Percentiles rank a stretch among this genome's conserved stretches.
These are phyloP conservation scores for Ceratobasidium sp. DNA, from an alignment of 1,284 basidiomycete genomes.

Conservation along the genomic window DNA sequence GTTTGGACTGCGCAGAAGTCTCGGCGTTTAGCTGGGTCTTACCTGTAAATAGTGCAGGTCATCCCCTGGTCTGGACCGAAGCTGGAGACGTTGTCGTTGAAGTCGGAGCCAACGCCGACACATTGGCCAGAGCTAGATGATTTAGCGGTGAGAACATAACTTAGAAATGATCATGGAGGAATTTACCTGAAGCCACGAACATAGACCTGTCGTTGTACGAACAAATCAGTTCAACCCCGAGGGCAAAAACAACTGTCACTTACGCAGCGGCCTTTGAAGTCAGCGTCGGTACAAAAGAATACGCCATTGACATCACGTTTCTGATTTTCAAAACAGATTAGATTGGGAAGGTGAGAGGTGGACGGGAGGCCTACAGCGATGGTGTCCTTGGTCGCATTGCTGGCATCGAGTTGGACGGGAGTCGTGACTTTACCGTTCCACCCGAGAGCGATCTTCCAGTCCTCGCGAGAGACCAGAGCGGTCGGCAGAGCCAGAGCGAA, in stretches of 20 bases:
- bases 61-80: conserved; percentile 6
- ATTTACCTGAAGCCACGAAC: too few species aligned
- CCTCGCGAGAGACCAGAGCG: background rate
- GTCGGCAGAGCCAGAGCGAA: background rate
- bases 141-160: too few species aligned
- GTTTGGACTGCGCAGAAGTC: background rate
- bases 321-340: too few species aligned
- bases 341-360: too few species aligned
- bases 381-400: background rate
- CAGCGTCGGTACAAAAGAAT: conserved; percentile 2
- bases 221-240: too few species aligned
- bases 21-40: background rate
- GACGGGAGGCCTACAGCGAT: too few species aligned
- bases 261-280: conserved; percentile 1
- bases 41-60: conserved; percentile 27
- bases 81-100: too few species aligned
- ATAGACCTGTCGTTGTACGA: too few species aligned
- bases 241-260: background rate
- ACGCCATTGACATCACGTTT: conserved; percentile 9
- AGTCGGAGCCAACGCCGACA: too few species aligned
- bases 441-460: conserved; percentile 15
- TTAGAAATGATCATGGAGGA: too few species aligned
- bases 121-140: too few species aligned
- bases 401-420: conserved; percentile 12
- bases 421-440: conserved; percentile 24